Conservation (phyloP, 257 asterid species). For the Nemophila menziesii region DNA sequence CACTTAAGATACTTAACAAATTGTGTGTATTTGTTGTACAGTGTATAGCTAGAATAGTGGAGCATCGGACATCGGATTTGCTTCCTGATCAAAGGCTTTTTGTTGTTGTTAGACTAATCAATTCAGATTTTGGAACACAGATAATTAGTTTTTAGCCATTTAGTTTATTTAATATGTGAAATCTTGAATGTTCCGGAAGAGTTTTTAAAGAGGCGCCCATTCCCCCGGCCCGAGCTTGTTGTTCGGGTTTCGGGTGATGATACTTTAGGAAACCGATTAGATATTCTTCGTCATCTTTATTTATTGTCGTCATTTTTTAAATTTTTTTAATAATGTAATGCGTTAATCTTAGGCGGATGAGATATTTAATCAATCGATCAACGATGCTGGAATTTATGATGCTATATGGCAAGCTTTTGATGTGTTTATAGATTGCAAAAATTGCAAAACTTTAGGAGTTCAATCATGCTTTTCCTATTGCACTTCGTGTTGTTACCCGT, state of each 20-base stretch:
- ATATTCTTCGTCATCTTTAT: constrained; percentile 65
- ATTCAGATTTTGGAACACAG: constrained; percentile 98
- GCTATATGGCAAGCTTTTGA: constrained; percentile 98
- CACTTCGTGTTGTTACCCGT: constrained; percentile 93
- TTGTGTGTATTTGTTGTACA: constrained; percentile 27
- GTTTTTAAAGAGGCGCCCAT: constrained; percentile 79
- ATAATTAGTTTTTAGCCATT: too few relatives aligned
- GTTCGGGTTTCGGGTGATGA: constrained; percentile 89
- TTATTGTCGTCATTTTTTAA: not conserved
- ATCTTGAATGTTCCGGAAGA: constrained; percentile 60
- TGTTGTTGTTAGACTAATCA: constrained; percentile 71
- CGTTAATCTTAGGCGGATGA: constrained; percentile 81
- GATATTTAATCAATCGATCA: constrained; percentile 82
- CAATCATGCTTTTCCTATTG: constrained; percentile 92
- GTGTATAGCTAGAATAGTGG: constrained; percentile 81
- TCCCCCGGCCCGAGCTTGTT: constrained; percentile 95
- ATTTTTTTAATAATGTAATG: not conserved
- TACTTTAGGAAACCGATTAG: constrained; percentile 70
- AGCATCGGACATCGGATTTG: constrained; percentile 76
- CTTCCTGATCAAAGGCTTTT: constrained; percentile 68
- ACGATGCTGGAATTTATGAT: constrained; percentile 86
- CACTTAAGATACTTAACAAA: constrained; percentile 12
- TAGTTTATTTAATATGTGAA: too few relatives aligned
- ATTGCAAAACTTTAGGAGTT: constrained; percentile 86
- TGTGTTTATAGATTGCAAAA: constrained; percentile 83